phyloP scores from a whole-genome alignment of 352 stramenopile genomes.

The Pythium brachiatum region DNA sequence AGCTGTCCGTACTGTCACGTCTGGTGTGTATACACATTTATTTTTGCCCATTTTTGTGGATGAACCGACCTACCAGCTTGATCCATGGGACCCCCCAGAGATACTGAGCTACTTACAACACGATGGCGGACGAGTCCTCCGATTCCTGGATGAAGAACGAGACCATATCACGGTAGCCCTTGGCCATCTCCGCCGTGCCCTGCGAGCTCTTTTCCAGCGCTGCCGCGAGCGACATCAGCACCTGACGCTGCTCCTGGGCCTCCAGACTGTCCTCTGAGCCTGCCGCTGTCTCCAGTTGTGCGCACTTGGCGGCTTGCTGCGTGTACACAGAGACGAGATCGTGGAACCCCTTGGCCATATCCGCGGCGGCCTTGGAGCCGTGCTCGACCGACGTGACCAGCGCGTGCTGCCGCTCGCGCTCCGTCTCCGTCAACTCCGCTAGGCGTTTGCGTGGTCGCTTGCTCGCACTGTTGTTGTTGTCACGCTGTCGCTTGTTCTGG shows the following conservation, averaged over 20 bases:
- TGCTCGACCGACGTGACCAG: slow-evolving; percentile 49
- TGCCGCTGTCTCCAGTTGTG: slow-evolving; percentile 12
- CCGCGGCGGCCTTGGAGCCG: slow-evolving; percentile 41
- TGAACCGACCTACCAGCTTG: neutral
- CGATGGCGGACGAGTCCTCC: neutral
- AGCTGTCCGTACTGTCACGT: neutral
- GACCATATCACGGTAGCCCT: slow-evolving; percentile 27
- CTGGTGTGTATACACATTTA: neutral
- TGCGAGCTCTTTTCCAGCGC: slow-evolving; percentile 51
- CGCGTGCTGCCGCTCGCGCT: slow-evolving; percentile 29
- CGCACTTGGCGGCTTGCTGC: slow-evolving; percentile 23
- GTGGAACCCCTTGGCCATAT: slow-evolving; percentile 30
- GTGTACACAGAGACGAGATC: slow-evolving; percentile 24
- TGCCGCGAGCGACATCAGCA: slow-evolving; percentile 28
- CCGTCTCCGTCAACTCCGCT: slow-evolving; percentile 12
- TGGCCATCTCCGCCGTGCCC: slow-evolving; percentile 36
- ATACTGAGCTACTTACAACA: neutral
- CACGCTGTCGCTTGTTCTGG: slow-evolving; percentile 10
- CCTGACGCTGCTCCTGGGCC: slow-evolving; percentile 20
- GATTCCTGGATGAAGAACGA: slow-evolving; percentile 25
- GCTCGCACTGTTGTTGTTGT: neutral
- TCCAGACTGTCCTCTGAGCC: slow-evolving; percentile 9
- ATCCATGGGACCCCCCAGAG: neutral
- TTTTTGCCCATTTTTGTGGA: neutral
- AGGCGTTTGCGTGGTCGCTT: slow-evolving; percentile 16